These are phyloP conservation scores for Stevia rebaudiana DNA, from an alignment of 140 eudicot genomes.

Conservation along the genomic window DNA sequence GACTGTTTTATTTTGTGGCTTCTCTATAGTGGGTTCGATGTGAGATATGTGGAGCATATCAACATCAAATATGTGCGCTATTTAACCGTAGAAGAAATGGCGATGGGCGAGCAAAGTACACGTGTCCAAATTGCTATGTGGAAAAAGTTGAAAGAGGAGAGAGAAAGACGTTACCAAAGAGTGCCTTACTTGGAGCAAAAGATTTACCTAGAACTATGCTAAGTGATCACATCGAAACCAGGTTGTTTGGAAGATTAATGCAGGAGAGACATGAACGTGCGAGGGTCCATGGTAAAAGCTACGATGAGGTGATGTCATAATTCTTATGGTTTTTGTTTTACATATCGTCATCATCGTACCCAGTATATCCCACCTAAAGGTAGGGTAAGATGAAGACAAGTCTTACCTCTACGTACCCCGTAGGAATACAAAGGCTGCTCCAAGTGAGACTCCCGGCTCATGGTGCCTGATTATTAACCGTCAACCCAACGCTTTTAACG, in stretches of 20 bases:
- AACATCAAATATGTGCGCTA: slow-evolving; percentile 96
- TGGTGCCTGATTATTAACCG: no score
- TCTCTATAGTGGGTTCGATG: slow-evolving; percentile 98
- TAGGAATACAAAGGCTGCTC: no score
- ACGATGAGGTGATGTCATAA: slow-evolving; percentile 61
- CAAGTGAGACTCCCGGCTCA: no score
- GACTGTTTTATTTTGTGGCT: background rate
- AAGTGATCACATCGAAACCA: slow-evolving; percentile 87
- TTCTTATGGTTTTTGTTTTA: background rate
- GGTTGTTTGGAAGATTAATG: slow-evolving; percentile 55
- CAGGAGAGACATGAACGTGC: slow-evolving; percentile 85
- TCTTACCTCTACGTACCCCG: no score
- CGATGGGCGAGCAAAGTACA: slow-evolving; percentile 96
- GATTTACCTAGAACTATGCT: slow-evolving; percentile 89
- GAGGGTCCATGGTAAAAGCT: slow-evolving; percentile 56
- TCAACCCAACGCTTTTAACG: no score
- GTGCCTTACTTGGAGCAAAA: slow-evolving; percentile 97
- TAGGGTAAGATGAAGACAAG: no score
- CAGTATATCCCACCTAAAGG: no score
- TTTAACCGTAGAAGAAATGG: slow-evolving; percentile 95
- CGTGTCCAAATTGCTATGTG: slow-evolving; percentile 93
- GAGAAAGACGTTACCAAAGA: slow-evolving; percentile 80
- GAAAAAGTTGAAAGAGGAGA: slow-evolving; percentile 90
- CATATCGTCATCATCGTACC: no score
- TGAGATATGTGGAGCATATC: slow-evolving; percentile 99